Conservation (phyloP, 2,329 filamentous ascomycete genomes). For the Pseudogymnoascus sp. region DNA sequence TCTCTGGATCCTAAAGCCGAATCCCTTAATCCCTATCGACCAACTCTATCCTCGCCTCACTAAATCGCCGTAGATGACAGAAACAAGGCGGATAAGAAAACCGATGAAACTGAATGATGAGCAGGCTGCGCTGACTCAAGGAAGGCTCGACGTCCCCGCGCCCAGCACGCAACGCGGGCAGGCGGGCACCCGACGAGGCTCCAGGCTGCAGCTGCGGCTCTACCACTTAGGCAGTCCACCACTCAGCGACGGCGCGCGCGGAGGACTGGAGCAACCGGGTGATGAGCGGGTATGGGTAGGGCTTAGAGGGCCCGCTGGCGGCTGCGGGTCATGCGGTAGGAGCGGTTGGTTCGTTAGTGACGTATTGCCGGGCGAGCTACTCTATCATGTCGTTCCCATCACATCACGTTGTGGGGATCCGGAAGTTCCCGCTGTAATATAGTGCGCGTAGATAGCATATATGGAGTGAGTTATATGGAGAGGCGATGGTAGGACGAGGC, state of each 20-base stretch:
- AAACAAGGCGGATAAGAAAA: neutral
- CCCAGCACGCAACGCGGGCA: neutral
- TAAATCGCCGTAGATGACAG: neutral
- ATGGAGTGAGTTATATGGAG: neutral
- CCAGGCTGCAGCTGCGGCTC: conserved; percentile 1
- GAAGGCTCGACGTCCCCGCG: neutral
- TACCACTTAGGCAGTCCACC: neutral
- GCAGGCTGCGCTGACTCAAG: neutral
- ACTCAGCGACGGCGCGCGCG: neutral
- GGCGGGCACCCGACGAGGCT: neutral
- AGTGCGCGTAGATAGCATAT: neutral
- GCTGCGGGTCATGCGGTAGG: neutral
- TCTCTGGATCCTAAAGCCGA: neutral
- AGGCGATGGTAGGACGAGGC: neutral
- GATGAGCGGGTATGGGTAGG: neutral
- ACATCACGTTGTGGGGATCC: neutral
- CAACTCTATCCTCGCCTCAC: neutral
- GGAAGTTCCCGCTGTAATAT: neutral
- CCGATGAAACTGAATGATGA: neutral
- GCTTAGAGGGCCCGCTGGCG: neutral
- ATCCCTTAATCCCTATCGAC: neutral
- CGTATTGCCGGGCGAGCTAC: neutral
- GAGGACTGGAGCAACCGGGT: neutral
- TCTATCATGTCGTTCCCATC: neutral
- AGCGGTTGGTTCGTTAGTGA: neutral